These are phyloP conservation scores for Arthrinium phaeospermum DNA, from an alignment of 2,329 filamentous ascomycete genomes.

Conservation along the genomic window DNA sequence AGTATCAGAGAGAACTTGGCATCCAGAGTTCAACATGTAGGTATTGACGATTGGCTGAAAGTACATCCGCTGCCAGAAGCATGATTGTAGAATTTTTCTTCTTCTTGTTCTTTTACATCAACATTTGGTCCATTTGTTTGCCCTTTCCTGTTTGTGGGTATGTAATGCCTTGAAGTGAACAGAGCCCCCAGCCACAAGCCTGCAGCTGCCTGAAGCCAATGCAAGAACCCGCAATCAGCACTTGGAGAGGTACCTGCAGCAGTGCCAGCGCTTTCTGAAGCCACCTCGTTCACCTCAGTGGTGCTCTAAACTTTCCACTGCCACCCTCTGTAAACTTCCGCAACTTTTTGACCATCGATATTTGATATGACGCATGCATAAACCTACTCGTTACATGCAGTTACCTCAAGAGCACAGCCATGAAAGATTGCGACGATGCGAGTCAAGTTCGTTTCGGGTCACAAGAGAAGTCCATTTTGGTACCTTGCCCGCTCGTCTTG, in stretches of 20 bases:
- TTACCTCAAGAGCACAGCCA: background rate
- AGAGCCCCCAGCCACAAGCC: background rate
- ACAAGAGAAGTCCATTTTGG: background rate
- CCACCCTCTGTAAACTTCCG: background rate
- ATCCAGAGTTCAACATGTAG: too few species aligned
- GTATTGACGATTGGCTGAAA: too few species aligned
- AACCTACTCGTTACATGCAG: background rate
- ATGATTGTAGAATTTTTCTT: too few species aligned
- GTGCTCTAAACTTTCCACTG: too few species aligned
- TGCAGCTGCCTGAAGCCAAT: background rate
- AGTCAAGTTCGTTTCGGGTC: background rate
- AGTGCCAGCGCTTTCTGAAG: background rate
- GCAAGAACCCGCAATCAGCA: background rate
- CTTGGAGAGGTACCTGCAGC: background rate
- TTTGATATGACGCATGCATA: background rate
- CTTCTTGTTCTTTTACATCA: too few species aligned
- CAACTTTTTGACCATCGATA: background rate
- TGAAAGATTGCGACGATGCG: background rate
- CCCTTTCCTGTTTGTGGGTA: too few species aligned
- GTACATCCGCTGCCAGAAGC: too few species aligned
- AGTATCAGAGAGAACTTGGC: too few species aligned
- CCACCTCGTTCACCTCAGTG: background rate
- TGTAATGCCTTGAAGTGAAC: too few species aligned
- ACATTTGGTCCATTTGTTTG: too few species aligned
- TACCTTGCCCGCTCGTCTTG: background rate